Evolutionary conservation across 2,329 filamentous ascomycete genomes (phyloP), one percentile per base, ranked within the genome.

Genomic region (Aspergillus latus): DNA sequence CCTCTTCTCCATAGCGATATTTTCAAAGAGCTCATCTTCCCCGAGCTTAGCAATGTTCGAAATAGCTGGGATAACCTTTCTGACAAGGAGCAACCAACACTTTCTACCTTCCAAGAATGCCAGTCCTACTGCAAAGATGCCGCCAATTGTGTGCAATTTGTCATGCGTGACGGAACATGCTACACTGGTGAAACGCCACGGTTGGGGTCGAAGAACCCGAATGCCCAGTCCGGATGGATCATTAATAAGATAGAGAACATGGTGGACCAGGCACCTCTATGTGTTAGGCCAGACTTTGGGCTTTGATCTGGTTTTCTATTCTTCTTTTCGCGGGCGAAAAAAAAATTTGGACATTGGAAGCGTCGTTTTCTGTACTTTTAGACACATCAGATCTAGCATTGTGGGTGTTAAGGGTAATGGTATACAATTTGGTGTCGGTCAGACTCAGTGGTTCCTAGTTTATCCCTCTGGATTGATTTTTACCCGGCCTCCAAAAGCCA

Each of bases 61-160:
- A 59, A 63, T 37, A 62, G 63, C 52, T 74, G 72, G 72, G 71
- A 74, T 58, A 74, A 74, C 37, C 62, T 73, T 9, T 66, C 71
- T 34, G 60, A 60, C 53, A 65, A 73, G 6, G 68, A 70, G 45
- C 68, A 72, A 9, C 59, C 62, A 2, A 52, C 61, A 30, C 56
- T 67, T 9, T 55, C 62, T 46, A 64, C 61, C 9, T 68, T 71
- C 50, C 60, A 69, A 28, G 70, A 72, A 28, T 74, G 72, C 34
- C 65, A 68, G 26, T 47, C 60, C 1, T 40, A 67, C 39, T 74
- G 72, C 57, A 61, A 66, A 9, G 48, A 52, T 4, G 56, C 64
- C 8, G 59, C 64, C 11, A 51, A 59, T 1, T 74, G 72, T 49
- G 63, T 64, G 7, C 72, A 74, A 52, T 74, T 70, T 58, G 59